Evolutionary conservation across 768 basidiomycete species (phyloP), one percentile per base, ranked within the genome.

Genomic region (Pleurotus cornucopiae): DNA sequence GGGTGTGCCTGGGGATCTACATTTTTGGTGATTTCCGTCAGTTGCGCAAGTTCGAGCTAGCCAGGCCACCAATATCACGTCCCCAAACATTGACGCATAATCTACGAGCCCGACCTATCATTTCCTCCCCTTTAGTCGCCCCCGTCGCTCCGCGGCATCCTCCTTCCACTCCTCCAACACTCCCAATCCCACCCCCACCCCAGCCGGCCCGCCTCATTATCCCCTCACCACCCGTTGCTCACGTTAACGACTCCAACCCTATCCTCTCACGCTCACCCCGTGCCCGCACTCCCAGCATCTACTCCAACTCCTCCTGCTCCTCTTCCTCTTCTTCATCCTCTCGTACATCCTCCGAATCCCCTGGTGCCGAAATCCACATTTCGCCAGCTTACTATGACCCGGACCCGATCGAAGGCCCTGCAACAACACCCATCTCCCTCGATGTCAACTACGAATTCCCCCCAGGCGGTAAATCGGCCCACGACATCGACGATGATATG

Each of bases 11-110:
- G 55, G 88, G 88, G 64, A 81, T 91, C 4, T 91, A 90, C 64
- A 64, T 91, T 26, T 89, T 91, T 62, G 89, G 89, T 6, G 89
- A 91, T 68, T 73, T 91, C 16, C 76, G 89, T 6, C 89, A 91
- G 63, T 76, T 91, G 16, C 83, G 86, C 61, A 85, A 82, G 60
- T 90, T 90, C 63, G 89, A 91, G 66, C 82, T 91, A n/a, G 67
- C 81, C 3, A 76, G 88, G 18, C 89, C 88, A 7, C 70, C 80
- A 12, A 85, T 87, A 60, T 84, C 85, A 0, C 76, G 75, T 52
- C 76, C 78, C 21, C 66, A 71, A 52, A 73, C 73, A 0, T 58
- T 78, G 38, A 66, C 69, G 16, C 58, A 55, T 37, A 60, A 62
- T 16, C 55, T 58, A 16, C 63, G 62, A 23, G 60, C 66, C 26